These are phyloP conservation scores for Andrographis paniculata DNA, from an alignment of 305 asterid species.

Conservation along the genomic window DNA sequence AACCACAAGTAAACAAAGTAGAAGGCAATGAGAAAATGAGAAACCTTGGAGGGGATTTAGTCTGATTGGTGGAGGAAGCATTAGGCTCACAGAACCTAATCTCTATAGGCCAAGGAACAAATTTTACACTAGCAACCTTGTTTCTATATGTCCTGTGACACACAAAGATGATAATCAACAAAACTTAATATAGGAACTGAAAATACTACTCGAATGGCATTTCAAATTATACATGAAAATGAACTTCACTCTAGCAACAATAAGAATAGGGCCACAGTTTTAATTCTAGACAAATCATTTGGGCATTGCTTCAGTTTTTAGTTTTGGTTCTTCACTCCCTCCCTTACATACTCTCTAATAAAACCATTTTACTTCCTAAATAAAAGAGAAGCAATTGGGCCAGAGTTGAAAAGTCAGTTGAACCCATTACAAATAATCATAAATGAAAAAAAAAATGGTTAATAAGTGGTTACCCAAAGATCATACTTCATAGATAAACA, in stretches of 20 bases:
- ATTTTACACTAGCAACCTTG: constrained; percentile 66
- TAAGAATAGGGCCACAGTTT: constrained; percentile 3
- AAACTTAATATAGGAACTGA: constrained; percentile 5
- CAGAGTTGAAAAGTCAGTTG: too few relatives aligned
- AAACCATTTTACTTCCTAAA: too few relatives aligned
- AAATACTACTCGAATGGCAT: constrained; percentile 4
- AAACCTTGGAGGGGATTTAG: constrained; percentile 92
- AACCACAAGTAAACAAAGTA: constrained; percentile 2
- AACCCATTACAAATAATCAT: too few relatives aligned
- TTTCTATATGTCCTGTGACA: constrained; percentile 77
- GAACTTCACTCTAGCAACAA: constrained; percentile 8
- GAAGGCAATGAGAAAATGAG: constrained; percentile 16
- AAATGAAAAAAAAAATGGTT: not conserved
- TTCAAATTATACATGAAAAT: constrained; percentile 13
- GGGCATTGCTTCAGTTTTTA: too few relatives aligned
- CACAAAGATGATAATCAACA: constrained; percentile 14
- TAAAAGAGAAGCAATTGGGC: too few relatives aligned
- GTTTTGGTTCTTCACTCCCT: too few relatives aligned
- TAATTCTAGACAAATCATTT: too few relatives aligned
- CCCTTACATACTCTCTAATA: too few relatives aligned
- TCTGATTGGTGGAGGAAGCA: constrained; percentile 45
- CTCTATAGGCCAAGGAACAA: constrained; percentile 93
- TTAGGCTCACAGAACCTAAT: constrained; percentile 77
- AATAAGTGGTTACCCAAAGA: too few relatives aligned
- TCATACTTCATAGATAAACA: too few relatives aligned